Percentiles rank a stretch among this genome's conserved stretches.
Evolutionary conservation across 1,139 yeast genomes (phyloP).

Genomic region (Suhomyces atakaporum): DNA sequence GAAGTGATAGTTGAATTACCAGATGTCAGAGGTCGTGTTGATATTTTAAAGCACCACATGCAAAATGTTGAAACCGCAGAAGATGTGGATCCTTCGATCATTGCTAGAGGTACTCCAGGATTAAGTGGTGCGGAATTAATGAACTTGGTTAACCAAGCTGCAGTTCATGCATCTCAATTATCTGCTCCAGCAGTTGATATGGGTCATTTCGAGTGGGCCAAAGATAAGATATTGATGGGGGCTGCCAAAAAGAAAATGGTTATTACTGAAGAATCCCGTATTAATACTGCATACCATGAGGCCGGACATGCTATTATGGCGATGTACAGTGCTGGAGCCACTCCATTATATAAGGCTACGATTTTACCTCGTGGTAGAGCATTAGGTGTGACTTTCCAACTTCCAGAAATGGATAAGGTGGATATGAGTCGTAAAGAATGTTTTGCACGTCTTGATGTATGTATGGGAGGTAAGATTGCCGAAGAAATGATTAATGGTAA

Average conservation of each 20-base stretch:
- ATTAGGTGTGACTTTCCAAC: conserved; percentile 92
- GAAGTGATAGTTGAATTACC: conserved; percentile 94
- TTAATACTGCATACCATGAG: conserved; percentile 95
- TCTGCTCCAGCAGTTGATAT: conserved; percentile 89
- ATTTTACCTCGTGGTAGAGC: conserved; percentile 97
- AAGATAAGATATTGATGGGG: conserved; percentile 95
- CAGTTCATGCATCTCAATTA: conserved; percentile 91
- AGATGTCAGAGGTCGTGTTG: conserved; percentile 96
- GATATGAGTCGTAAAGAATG: conserved; percentile 91
- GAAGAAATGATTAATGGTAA: conserved; percentile 91
- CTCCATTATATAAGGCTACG: conserved; percentile 94
- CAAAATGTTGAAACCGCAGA: conserved; percentile 82
- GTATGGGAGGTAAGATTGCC: conserved; percentile 99
- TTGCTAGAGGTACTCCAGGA: conserved; percentile 98
- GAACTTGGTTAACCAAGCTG: conserved; percentile 97
- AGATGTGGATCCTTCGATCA: conserved; percentile 81
- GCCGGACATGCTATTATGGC: conserved; percentile 99
- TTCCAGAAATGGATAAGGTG: conserved; percentile 97
- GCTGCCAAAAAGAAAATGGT: conserved; percentile 98
- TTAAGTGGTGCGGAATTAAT: conserved; percentile 95
- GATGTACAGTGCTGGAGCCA: conserved; percentile 91
- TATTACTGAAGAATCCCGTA: conserved; percentile 89
- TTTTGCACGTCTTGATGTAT: conserved; percentile 88
- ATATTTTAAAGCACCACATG: conserved; percentile 90
- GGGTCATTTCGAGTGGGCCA: conserved; percentile 98